phyloP scores from a whole-genome alignment of 768 basidiomycete species.

The Infundibulicybe gibba region DNA sequence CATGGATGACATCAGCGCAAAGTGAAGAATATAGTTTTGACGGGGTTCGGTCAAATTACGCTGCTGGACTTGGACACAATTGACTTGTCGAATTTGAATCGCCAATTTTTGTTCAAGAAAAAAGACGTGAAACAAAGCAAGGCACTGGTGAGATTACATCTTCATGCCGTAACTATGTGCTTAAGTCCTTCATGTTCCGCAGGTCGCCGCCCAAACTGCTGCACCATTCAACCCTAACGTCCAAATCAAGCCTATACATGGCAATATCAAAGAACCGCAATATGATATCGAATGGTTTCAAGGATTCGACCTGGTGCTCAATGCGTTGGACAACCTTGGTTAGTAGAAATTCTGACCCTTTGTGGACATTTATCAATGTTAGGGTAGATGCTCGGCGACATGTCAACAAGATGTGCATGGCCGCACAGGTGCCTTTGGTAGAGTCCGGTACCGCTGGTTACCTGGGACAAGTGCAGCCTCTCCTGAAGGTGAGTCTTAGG shows the following conservation, averaged over 20 bases:
- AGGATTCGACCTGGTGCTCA: slow-evolving; percentile 88
- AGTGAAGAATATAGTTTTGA: slow-evolving; percentile 96
- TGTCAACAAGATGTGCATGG: slow-evolving; percentile 98
- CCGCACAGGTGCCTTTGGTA: slow-evolving; percentile 83
- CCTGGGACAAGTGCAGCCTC: slow-evolving; percentile 93
- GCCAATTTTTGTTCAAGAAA: slow-evolving; percentile 95
- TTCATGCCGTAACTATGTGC: background rate
- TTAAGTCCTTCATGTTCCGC: slow-evolving; percentile 1
- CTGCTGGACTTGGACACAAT: slow-evolving; percentile 97
- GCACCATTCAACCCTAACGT: slow-evolving; percentile 86
- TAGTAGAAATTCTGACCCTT: slow-evolving; percentile 10
- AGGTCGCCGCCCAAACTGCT: slow-evolving; percentile 85
- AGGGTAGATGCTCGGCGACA: slow-evolving; percentile 83
- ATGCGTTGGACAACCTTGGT: slow-evolving; percentile 97
- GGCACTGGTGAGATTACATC: slow-evolving; percentile 61
- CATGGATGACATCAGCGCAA: slow-evolving; percentile 1
- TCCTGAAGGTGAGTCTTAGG: slow-evolving; percentile 62
- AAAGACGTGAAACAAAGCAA: slow-evolving; percentile 98
- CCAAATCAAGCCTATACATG: slow-evolving; percentile 83
- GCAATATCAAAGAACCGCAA: slow-evolving; percentile 91
- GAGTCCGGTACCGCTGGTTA: slow-evolving; percentile 98
- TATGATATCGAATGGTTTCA: slow-evolving; percentile 91
- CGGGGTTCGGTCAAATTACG: slow-evolving; percentile 90
- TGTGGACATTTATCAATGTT: background rate
- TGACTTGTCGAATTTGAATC: slow-evolving; percentile 94